Evolutionary conservation across 768 basidiomycete genomes (phyloP), one percentile per base, ranked within the genome.

Genomic region (Naganishia onofrii): DNA sequence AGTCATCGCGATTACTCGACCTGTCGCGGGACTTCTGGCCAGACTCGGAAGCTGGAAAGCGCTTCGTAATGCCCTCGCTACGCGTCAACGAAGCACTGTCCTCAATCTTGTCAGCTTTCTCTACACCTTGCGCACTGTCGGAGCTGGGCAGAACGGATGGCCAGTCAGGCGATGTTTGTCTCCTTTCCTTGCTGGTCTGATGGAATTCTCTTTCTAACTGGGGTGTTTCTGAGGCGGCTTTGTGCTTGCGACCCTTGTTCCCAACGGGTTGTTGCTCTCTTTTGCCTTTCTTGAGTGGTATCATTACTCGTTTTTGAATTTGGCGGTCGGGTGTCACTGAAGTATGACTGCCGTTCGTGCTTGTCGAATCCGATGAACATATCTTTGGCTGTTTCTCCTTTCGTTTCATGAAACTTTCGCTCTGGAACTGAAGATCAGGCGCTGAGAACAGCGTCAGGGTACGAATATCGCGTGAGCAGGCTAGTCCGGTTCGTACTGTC

Each of bases 371-470:
- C 7, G n/a, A 15, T 12, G 38, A 44, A 23, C 10, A 46, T 6
- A 34, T 42, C 23, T 7, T 12, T 8, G 60, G 7, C 2, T 26
- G 26, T 17, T 17, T 44, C 13, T 23, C 42, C 26, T 26, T 63
- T 36, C 60, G 60, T 44, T 63, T 63, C 26, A 63, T 10, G 42
- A 63, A 63, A 29, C 23, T 63, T 26, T 63, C 60, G n/a, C 42
- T 44, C 29, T 63, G 60, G 28, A 63, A 63, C 21, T 44, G 60
- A 7, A 63, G 38, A 63, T 63, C 60, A 29, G 60, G 60, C 17
- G 60, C 60, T 63, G 15, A 46, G 38, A 26, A 26, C 5, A 3
- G 13, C 15, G 23, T 13, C n/a, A 26, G 13, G 23, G 10, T 29
- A 63, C 6, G 12, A 7, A 13, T n/a, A 9, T n/a, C 34, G 12